Base-by-base conservation (phyloP, 2,329 filamentous ascomycete species). In the Fusarium equiseti region DNA sequence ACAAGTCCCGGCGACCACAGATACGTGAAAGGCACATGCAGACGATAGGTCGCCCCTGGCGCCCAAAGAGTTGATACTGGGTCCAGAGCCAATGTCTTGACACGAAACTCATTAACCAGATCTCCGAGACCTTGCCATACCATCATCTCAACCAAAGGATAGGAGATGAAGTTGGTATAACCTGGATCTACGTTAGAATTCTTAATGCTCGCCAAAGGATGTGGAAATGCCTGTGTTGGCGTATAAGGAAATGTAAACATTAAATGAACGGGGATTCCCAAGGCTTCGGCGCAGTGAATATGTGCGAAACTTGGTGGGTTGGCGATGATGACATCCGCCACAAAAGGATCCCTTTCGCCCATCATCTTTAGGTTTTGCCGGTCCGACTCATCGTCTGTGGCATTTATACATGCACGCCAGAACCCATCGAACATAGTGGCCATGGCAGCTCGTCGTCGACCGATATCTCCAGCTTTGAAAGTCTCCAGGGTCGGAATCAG, bases 171-270 rank as follows among this genome's bases (percentile, higher is more conserved):
- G 78, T 95, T 96, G 15, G 90, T 89, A 76, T 93, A 92, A 22
- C 88, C 89, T 2, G 87, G 84, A 73, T 94, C 91, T 11, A 93
- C 87, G 69, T 93, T 93, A 18, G 87, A 89, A 65, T 86, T 87
- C 75, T 91, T 92, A 78, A 95, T 91, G 75, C 89, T 93, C 12
- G 92, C 92, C 52, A 95, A 78, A 0, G 93, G 92, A 76, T 95
- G 92, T 0, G 92, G 91, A 70, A 95, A 95, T 0, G 88, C 86
- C 59, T 90, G 86, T 0, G 92, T 95, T 0, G 92, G 91, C 1
- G 89, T 92, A 75, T 93, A 95, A 1, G 92, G 92, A 61, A 95
- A 91, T 63, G 94, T 97, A 78, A 97, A 97, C 91, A 97, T 96
- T 68, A 97, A 82, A 76, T 95, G 92, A 4, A 95, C 79, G 0